Evolutionary conservation across 1,139 yeast genomes (phyloP).

Genomic region (Scheffersomyces quercinus): DNA sequence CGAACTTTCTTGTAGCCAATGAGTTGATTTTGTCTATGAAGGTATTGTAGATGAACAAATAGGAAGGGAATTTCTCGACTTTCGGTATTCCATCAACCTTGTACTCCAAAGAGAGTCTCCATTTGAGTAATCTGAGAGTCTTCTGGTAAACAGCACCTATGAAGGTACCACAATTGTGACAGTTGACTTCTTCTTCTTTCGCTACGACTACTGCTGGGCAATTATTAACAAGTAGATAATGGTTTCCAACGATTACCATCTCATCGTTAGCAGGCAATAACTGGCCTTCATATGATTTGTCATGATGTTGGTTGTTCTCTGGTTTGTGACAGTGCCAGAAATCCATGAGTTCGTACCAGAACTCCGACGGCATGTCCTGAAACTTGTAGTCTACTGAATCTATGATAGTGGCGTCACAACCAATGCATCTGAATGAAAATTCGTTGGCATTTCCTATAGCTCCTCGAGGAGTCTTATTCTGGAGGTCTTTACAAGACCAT

Average conservation of each 20-base stretch:
- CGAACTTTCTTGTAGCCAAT: constrained; percentile 49
- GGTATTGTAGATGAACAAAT: constrained; percentile 37
- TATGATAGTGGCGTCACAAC: constrained; percentile 29
- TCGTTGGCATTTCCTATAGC: constrained; percentile 19
- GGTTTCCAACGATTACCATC: constrained; percentile 56
- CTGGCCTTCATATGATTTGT: constrained; percentile 31
- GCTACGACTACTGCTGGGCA: constrained; percentile 12
- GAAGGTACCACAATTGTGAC: constrained; percentile 27
- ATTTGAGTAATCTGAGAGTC: constrained; percentile 51
- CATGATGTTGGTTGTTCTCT: constrained; percentile 19
- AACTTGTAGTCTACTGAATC: constrained; percentile 34
- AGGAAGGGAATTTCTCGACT: constrained; percentile 30
- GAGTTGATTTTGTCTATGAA: constrained; percentile 49
- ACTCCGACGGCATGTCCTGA: constrained; percentile 82
- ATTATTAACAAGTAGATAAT: constrained; percentile 50
- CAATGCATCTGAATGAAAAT: constrained; percentile 35
- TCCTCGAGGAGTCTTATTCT: constrained; percentile 29
- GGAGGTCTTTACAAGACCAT: constrained; percentile 45
- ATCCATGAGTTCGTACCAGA: constrained; percentile 96
- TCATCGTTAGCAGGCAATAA: constrained; percentile 45
- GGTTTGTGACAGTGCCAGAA: constrained; percentile 99
- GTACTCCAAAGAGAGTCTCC: constrained; percentile 50
- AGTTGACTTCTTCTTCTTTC: constrained; percentile 15
- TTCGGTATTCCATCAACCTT: constrained; percentile 5
- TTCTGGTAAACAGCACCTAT: constrained; percentile 35